Evolutionary conservation across 179 eudicot species (phyloP), one percentile per base, ranked within the genome.

Genomic region (Sideroxylon spinosum): DNA sequence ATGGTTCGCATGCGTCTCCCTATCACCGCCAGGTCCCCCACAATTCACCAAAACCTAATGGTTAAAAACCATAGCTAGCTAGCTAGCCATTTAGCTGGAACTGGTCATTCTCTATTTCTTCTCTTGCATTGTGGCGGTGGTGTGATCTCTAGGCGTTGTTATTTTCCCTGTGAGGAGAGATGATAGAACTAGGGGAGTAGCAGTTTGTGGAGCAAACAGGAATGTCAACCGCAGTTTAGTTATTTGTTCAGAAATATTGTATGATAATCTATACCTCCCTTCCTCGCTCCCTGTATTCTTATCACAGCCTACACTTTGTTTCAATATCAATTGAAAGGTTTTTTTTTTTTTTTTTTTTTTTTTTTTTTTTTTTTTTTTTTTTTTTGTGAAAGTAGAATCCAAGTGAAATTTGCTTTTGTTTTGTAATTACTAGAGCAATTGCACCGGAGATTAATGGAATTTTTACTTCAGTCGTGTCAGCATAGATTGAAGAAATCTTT

Each of bases 1-100:
- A 91, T 59, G 90, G 91, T n/a, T 73, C 91, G 20, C 90, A 86
- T 52, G 94, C 90, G 68, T 90, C 97, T 94, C 95, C 97, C 0
- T 86, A 82, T 56, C 84, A 77, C 79, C 84, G 82, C 71, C 79
- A 82, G 64, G 76, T 69, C 49, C 83, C 81, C 9, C 84, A 73
- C 0, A 79, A 78, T 50, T 85, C 87, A 23, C 87, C 87, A 66
- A 85, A 85, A 64, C 83, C 85, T 13, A 76, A 85, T 52, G 82
- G 81, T 50, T 50, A 82, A 82, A 75, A 71, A 37, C 44, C 44
- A 37, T 37, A 37, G 44, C 44, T 37, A 37, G 44, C 44, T 37
- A 37, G 44, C 44, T 32, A 32, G 2, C 37, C 44, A 37, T 69
- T 72, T 78, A 60, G 20, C 25, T 7, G 23, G 52, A 37, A 55